Evolutionary conservation across 2,329 filamentous ascomycete genomes (phyloP), one percentile per base, ranked within the genome.

Genomic region (Albophoma yamanashiensis): DNA sequence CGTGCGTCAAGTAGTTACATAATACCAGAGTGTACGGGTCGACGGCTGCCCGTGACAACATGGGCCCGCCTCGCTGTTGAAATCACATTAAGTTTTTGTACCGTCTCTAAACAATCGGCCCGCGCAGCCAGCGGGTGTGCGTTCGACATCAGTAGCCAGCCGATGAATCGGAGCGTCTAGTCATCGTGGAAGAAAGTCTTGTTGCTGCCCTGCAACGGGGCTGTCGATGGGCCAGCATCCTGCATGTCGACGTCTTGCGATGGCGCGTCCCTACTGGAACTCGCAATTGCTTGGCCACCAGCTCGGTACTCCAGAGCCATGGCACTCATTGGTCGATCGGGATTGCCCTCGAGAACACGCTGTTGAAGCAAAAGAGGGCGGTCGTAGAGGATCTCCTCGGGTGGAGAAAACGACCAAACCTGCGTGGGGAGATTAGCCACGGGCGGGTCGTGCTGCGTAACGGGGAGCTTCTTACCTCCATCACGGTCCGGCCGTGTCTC

Each of bases 361-460:
- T 81, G 77, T 58, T 80, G 75, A 47, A 82, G 71, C 40, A 79
- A 79, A n/a, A 79, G 69, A 1, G 79, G 78, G 12, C 78, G 74
- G 57, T 86, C 83, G 62, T 78, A 79, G 27, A 81, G 76, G 61
- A 79, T 76, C 58, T 91, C 89, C 61, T 91, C 88, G 0, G 91
- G 91, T 17, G 93, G 92, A 4, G 93, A 92, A 72, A 97, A 97
- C 12, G 90, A 93, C 91, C 92, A 97, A 4, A 97, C 91, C 91
- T 96, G 62, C 55, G 8, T 6, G 25, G 22, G 14, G 27, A 31
- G 27, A 31, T 59, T 17, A 27, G 50, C 9, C 38, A 5, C 58
- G 36, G 31, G 36, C 50, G 17, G n/a, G 5, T 25, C 36, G 8
- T 11, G 40, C 25, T 22, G 45, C 12, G 36, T 15, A 40, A 38